Percentiles rank a stretch among this genome's conserved stretches.
phyloP scores from a whole-genome alignment of 2,329 filamentous ascomycete genomes.

The Fusarium begoniae region DNA sequence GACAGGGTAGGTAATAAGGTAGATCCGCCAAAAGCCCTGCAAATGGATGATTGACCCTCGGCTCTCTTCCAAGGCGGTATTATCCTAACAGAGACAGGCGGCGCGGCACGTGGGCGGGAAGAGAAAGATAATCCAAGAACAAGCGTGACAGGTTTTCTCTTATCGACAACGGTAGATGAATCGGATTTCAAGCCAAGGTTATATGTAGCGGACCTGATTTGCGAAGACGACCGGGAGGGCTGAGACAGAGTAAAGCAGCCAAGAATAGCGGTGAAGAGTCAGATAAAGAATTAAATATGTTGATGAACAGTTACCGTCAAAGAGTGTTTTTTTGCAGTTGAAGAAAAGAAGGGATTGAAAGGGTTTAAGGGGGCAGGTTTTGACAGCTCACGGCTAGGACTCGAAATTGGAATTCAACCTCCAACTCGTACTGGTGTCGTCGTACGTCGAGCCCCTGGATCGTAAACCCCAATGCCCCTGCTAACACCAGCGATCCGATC shows the following conservation, averaged over 20 bases:
- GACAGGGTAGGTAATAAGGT: slow-evolving; percentile 3
- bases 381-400: slow-evolving; percentile 8
- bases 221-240: slow-evolving; percentile 20
- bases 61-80: slow-evolving; percentile 1
- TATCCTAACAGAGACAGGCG: slow-evolving; percentile 24
- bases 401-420: slow-evolving; percentile 33
- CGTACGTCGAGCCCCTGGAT: slow-evolving; percentile 32
- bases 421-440: slow-evolving; percentile 24
- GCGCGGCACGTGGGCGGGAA: slow-evolving; percentile 32
- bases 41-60: slow-evolving; percentile 1
- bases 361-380: slow-evolving; percentile 33
- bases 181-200: slow-evolving; percentile 30
- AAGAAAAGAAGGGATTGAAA: slow-evolving; percentile 13
- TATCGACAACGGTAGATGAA: slow-evolving; percentile 31
- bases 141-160: slow-evolving; percentile 30
- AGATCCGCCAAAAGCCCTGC: slow-evolving; percentile 6
- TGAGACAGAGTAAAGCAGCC: slow-evolving; percentile 23
- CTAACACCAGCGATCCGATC: slow-evolving; percentile 31
- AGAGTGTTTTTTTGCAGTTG: slow-evolving; percentile 9
- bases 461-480: slow-evolving; percentile 17
- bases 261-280: slow-evolving; percentile 32
- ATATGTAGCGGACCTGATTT: slow-evolving; percentile 25
- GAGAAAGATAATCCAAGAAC: slow-evolving; percentile 1
- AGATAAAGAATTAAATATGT: neutral
- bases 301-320: slow-evolving; percentile 3